Conservation (phyloP, 805 yeast genomes). For the Torulaspora franciscae region DNA sequence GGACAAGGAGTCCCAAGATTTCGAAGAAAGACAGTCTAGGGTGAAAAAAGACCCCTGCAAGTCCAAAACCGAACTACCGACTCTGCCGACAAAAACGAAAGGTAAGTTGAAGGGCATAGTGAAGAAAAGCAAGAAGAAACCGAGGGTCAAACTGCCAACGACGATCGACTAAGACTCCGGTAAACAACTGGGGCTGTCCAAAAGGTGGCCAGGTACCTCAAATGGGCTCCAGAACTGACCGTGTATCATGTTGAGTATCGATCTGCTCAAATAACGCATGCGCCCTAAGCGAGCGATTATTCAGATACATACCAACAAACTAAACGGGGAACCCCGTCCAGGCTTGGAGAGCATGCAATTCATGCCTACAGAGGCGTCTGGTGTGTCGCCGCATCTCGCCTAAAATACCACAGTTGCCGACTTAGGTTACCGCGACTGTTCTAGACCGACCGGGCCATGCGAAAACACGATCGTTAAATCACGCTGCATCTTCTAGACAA, state of each 20-base stretch:
- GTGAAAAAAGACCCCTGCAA: neutral
- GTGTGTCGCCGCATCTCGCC: neutral
- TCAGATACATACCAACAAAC: neutral
- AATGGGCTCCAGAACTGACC: neutral
- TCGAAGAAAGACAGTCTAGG: conserved; percentile 5
- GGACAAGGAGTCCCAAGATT: conserved; percentile 9
- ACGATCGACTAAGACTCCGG: neutral
- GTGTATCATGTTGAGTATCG: neutral
- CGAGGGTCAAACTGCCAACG: neutral
- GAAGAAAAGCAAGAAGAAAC: neutral
- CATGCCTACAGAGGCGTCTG: too few relatives aligned
- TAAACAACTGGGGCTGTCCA: neutral
- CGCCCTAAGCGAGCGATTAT: neutral
- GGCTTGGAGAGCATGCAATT: too few relatives aligned
- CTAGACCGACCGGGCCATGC: neutral
- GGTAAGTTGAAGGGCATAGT: neutral
- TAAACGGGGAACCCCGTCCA: neutral
- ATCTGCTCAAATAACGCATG: too few relatives aligned
- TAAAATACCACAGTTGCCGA: neutral
- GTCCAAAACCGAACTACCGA: neutral
- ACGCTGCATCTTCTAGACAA: neutral
- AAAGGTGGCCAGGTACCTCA: neutral
- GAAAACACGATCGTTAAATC: neutral
- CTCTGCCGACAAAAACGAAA: neutral
- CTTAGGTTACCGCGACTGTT: neutral